Base-by-base conservation (phyloP, 2,329 filamentous ascomycete species). In the Verticillium longisporum region DNA sequence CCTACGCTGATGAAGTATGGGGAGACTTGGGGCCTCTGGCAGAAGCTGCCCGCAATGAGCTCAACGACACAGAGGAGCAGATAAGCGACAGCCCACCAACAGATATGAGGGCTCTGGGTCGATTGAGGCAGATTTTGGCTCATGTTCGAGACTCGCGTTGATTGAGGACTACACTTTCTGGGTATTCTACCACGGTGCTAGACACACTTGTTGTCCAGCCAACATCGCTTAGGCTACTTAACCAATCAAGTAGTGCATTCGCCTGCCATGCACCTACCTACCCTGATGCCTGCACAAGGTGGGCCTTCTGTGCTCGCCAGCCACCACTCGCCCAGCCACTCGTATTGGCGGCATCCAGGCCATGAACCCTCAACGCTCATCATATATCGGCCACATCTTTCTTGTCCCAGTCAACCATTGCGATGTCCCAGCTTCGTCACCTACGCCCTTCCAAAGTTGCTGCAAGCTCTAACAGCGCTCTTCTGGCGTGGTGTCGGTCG, bases 1-100 rank as follows among this genome's bases (percentile, higher is more conserved):
- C 77, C 37, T 88, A 88, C 65, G 80, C 80, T 0, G 85, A 89
- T 68, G 83, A 89, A 60, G 87, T 90, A 31, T 90, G 88, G 88
- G 88, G 88, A 21, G 85, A 84, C 61, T 71, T 90, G 21, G 73
- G 78, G 34, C 78, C 81, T 3, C 73, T 88, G 37, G 80, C 86
- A 10, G 74, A 78, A 57, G 79, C 83, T 63, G 88, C 87, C 4
- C 76, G 75, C 61, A 72, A 73, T 55, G 87, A 90, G 69, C 71
- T 89, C 21, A 74, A 81, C 56, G 70, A 75, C 32, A 70, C 61
- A 15, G 45, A 54, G 41, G 53, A 50, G 9, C 45, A 56, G 26
- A n/a, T 50, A 41, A 31, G 53, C 33, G 38, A 41, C 38, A 53
- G 41, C 32, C 26, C 13, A 26, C 18, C 45, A 10, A 33, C 32